These are phyloP conservation scores for Solioccasus polychromus DNA, from an alignment of 768 basidiomycete species.

Conservation along the genomic window DNA sequence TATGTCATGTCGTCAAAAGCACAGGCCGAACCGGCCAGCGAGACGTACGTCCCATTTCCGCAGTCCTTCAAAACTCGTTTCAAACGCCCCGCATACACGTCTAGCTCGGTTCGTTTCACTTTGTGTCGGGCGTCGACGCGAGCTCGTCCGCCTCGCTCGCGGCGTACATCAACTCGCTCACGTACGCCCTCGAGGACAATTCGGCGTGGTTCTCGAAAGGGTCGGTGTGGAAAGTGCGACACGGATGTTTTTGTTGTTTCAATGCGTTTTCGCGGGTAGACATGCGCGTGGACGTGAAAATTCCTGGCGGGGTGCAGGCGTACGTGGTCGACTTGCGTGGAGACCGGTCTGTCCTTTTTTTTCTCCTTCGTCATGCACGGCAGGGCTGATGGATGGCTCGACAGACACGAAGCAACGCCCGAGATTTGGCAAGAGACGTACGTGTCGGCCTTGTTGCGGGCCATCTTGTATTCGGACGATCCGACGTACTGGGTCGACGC, in stretches of 20 bases:
- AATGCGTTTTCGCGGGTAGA: constrained; percentile 98
- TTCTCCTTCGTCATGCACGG: not conserved
- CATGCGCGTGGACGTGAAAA: constrained; percentile 96
- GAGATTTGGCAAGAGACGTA: constrained; percentile 99
- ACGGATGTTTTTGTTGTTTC: constrained; percentile 96
- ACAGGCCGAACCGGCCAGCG: constrained; percentile 79
- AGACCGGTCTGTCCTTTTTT: constrained; percentile 65
- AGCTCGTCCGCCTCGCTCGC: constrained; percentile 97
- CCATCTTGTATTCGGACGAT: constrained; percentile 96
- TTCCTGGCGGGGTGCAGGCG: constrained; percentile 93
- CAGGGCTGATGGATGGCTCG: not conserved
- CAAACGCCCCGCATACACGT: not conserved
- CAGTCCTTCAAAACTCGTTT: not conserved
- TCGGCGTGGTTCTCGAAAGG: constrained; percentile 91
- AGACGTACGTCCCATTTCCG: constrained; percentile 60
- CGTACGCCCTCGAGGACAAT: constrained; percentile 89
- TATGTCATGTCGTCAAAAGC: constrained; percentile 94
- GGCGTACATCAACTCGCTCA: constrained; percentile 98
- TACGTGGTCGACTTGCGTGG: constrained; percentile 94
- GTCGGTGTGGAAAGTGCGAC: constrained; percentile 84
- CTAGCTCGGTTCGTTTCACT: constrained; percentile 95
- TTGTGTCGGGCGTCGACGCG: constrained; percentile 97
- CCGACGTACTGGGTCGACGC: constrained; percentile 87
- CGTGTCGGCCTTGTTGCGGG: constrained; percentile 85
- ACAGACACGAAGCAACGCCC: constrained; percentile 78